Evolutionary conservation across 768 basidiomycete genomes (phyloP), one percentile per base, ranked within the genome.

Genomic region (Psilocybe tampanensis): DNA sequence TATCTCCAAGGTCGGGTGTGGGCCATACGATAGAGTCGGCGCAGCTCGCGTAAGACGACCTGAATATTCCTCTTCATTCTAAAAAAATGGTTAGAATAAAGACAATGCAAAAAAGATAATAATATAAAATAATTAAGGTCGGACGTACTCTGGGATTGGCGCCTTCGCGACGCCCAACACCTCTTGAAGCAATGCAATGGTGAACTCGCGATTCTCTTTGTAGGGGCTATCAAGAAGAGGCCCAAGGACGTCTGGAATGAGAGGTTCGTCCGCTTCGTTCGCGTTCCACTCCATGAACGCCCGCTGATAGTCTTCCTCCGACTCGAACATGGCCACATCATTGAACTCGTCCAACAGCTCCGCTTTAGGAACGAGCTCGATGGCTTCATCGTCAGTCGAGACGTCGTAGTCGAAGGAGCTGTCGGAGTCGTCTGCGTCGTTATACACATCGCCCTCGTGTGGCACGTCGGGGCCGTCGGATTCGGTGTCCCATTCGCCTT

Each of bases 231-330:
- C 26, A 7, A 56, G 19, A 17, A 56, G 26, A 6, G 55, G 55
- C n/a, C 47, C 47, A 9, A 56, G 42, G 12, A 49, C 32, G 23
- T 56, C 55, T 7, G 9, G 8, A 11, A 47, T 47, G 26, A 56
- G 47, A 15, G 26, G 47, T 24, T 56, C 55, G 19, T 39, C 12
- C 12, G 36, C 47, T 44, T 56, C 55, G 18, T 56, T 29, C 8
- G 8, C 21, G 23, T 43, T 36, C 55, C 55, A 56, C 11, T 26
- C 18, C 8, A 2, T 17, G 13, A 49, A 50, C 17, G 9, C n/a
- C 11, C 32, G 29, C 7, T 23, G 21, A 18, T 44, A 44, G 12
- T 54, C 42, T 13, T 45, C 43, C 18, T 54, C 52, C 23, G 23
- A 15, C 7, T 43, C 41, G 22, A 48, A 55, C 17, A 49, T 9